phyloP scores from a whole-genome alignment of 2,329 filamentous ascomycete genomes.

The Botryotinia globosa region DNA sequence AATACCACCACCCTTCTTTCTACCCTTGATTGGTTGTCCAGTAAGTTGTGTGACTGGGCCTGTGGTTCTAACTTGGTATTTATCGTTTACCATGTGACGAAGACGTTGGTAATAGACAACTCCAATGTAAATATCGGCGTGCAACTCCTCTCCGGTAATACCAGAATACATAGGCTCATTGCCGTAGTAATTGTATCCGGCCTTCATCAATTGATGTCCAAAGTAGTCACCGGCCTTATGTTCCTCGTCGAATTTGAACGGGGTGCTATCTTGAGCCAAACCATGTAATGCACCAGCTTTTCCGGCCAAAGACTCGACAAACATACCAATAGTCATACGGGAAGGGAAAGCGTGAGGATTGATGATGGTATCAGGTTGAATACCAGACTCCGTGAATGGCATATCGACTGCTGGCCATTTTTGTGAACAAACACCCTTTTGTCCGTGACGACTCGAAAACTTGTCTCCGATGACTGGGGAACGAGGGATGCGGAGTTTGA shows the following conservation, averaged over 20 bases:
- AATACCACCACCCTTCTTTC: slow-evolving; percentile 95
- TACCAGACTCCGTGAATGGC: slow-evolving; percentile 95
- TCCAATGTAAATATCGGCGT: slow-evolving; percentile 93
- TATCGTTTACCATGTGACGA: slow-evolving; percentile 99
- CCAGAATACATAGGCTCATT: slow-evolving; percentile 99
- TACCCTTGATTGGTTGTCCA: slow-evolving; percentile 93
- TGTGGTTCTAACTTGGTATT: slow-evolving; percentile 96
- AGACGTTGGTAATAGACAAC: slow-evolving; percentile 98
- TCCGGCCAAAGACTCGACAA: slow-evolving; percentile 92
- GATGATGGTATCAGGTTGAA: slow-evolving; percentile 97
- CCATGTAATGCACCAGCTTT: slow-evolving; percentile 94
- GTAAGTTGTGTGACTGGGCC: slow-evolving; percentile 88
- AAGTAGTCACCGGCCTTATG: slow-evolving; percentile 93
- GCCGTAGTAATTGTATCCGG: slow-evolving; percentile 96
- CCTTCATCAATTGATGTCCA: slow-evolving; percentile 89
- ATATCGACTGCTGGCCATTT: slow-evolving; percentile 93
- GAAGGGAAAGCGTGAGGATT: slow-evolving; percentile 99
- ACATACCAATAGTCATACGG: slow-evolving; percentile 99
- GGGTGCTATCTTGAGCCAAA: slow-evolving; percentile 91
- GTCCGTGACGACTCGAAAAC: slow-evolving; percentile 96
- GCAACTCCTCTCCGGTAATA: slow-evolving; percentile 90
- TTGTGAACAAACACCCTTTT: slow-evolving; percentile 95
- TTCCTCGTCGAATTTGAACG: slow-evolving; percentile 90
- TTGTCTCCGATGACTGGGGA: slow-evolving; percentile 96
- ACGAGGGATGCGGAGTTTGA: slow-evolving; percentile 90